A percentile compares a stretch with the other conserved stretches of the same genome.
Evolutionary conservation across 345 rosid genomes (phyloP).

Genomic region (Streptanthus diversifolius): DNA sequence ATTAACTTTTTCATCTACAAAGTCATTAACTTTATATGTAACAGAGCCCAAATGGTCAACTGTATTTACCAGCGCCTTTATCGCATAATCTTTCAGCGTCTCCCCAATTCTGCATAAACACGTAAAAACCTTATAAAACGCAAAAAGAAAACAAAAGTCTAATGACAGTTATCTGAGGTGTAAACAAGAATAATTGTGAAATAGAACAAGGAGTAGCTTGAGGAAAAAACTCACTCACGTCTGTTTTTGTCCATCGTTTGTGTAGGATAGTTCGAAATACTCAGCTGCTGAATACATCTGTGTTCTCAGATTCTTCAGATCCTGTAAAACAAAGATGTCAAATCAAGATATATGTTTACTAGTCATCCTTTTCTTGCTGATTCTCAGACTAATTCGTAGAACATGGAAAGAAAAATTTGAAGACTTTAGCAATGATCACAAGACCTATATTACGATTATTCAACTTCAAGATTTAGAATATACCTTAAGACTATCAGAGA

Average conservation of each 20-base stretch:
- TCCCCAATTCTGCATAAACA: conserved; percentile 69
- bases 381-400: background rate
- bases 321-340: conserved; percentile 40
- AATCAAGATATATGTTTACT: background rate
- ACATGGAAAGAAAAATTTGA: background rate
- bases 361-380: background rate
- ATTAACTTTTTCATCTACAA: conserved; percentile 80
- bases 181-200: background rate
- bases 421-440: background rate
- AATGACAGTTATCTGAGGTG: background rate
- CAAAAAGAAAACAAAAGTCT: background rate
- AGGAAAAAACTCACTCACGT: conserved; percentile 47
- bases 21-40: conserved; percentile 80
- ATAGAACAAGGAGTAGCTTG: background rate
- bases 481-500: conserved; percentile 88
- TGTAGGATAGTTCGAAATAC: conserved; percentile 82
- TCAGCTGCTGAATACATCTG: conserved; percentile 94
- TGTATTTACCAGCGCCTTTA: conserved; percentile 88
- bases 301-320: conserved; percentile 76
- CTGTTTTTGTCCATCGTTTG: conserved; percentile 76
- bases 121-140: background rate
- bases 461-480: background rate
- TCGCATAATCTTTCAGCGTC: conserved; percentile 85
- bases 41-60: conserved; percentile 96
- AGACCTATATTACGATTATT: background rate